Percentiles rank a stretch among this genome's conserved stretches.
Evolutionary conservation across 306 rosid genomes (phyloP).

Genomic region (Fragaria ananassa): DNA sequence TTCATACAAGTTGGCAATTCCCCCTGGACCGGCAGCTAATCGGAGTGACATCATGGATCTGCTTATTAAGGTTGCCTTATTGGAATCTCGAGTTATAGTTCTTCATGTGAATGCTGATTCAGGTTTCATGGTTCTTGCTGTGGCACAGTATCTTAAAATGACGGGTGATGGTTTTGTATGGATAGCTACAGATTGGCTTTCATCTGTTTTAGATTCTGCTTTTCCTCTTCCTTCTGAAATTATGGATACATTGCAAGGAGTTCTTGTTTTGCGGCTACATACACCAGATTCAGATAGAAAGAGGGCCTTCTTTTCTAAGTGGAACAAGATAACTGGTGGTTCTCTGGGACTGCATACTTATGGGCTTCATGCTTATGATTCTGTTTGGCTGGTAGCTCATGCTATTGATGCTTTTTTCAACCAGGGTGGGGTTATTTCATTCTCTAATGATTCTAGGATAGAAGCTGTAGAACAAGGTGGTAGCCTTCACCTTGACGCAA

Average conservation of each 20-base stretch:
- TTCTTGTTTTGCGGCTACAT: constrained; percentile 74
- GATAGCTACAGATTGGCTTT: constrained; percentile 95
- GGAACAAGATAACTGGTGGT: constrained; percentile 72
- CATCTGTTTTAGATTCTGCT: constrained; percentile 62
- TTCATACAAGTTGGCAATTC: constrained; percentile 62
- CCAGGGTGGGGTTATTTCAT: constrained; percentile 64
- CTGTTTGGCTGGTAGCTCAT: constrained; percentile 76
- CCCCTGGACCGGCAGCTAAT: constrained; percentile 37
- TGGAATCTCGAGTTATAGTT: constrained; percentile 85
- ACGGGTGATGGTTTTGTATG: constrained; percentile 78
- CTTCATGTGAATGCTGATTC: constrained; percentile 72
- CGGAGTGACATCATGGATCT: constrained; percentile 52
- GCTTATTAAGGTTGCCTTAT: constrained; percentile 61
- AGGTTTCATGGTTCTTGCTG: constrained; percentile 60
- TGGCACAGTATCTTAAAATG: constrained; percentile 81
- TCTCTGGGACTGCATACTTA: constrained; percentile 74
- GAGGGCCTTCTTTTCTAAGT: constrained; percentile 57
- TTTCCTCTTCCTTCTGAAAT: constrained; percentile 41
- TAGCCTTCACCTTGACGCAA: constrained; percentile 70
- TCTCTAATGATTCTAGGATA: constrained; percentile 61
- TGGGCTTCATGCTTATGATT: constrained; percentile 88
- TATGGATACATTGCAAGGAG: constrained; percentile 66
- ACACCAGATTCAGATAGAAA: constrained; percentile 74
- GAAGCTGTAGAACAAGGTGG: constrained; percentile 28
- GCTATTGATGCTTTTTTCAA: constrained; percentile 70